Percentiles rank a stretch among this genome's conserved stretches.
phyloP scores from a whole-genome alignment of 2,329 filamentous ascomycete genomes.

The Botrytis elliptica region DNA sequence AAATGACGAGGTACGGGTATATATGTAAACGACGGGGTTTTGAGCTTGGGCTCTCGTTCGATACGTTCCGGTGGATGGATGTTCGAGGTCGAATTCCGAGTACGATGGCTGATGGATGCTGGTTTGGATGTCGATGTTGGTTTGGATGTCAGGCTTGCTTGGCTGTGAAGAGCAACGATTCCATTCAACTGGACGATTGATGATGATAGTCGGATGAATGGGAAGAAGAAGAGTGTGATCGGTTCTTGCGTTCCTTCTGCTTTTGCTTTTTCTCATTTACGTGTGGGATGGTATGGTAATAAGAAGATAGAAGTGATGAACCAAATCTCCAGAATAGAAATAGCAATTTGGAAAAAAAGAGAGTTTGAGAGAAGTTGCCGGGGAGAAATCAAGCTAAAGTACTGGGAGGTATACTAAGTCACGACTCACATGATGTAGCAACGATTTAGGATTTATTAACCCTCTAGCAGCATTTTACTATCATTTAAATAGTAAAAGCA shows the following conservation, averaged over 20 bases:
- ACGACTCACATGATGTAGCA: background rate
- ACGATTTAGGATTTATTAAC: background rate
- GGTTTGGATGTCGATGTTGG: background rate
- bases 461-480: background rate
- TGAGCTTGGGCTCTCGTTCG: background rate
- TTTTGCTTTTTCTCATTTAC: background rate
- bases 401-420: background rate
- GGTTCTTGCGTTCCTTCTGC: background rate
- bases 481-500: background rate
- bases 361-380: conserved; percentile 9
- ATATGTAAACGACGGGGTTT: conserved; percentile 7
- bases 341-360: background rate
- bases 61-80: background rate
- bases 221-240: background rate
- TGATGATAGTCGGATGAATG: background rate
- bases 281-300: background rate
- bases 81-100: background rate
- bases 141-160: background rate
- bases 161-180: background rate
- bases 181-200: background rate
- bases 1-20: background rate
- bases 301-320: background rate
- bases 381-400: conserved; percentile 12
- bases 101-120: background rate
- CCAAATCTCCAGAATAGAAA: background rate